These are phyloP conservation scores for Isoetes taiwanensis DNA, from an alignment of 75 land plant species.

Conservation along the genomic window DNA sequence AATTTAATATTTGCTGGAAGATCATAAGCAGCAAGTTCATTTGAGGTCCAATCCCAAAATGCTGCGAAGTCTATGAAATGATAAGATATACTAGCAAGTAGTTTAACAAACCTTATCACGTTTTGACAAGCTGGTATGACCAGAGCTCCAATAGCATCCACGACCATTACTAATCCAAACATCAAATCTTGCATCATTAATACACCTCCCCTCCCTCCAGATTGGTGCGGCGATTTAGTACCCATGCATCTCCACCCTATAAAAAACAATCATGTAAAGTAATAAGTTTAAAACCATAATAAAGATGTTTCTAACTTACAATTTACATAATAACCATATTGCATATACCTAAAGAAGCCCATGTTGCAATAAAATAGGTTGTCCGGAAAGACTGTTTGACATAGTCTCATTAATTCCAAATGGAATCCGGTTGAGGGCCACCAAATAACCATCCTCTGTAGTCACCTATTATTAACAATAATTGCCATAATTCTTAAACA, in stretches of 20 bases:
- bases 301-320: no score
- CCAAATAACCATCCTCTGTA: slow-evolving; percentile 68
- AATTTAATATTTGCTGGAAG: slow-evolving; percentile 56
- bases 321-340: no score
- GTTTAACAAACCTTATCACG: slow-evolving; percentile 40
- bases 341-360: slow-evolving; percentile 88
- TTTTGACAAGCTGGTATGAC: slow-evolving; percentile 42
- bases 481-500: no score
- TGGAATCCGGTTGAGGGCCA: slow-evolving; percentile 62
- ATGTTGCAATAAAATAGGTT: slow-evolving; percentile 76
- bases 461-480: no score
- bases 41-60: slow-evolving; percentile 98
- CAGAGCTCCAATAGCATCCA: slow-evolving; percentile 77
- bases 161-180: slow-evolving; percentile 96
- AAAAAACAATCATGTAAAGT: no score
- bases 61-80: slow-evolving; percentile 22
- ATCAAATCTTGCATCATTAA: slow-evolving; percentile 85
- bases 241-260: slow-evolving; percentile 80
- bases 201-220: slow-evolving; percentile 77
- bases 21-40: slow-evolving; percentile 70
- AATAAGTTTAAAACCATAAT: no score
- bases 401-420: slow-evolving; percentile 18
- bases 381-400: no score
- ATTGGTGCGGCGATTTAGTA: slow-evolving; percentile 45
- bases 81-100: background rate